These are phyloP conservation scores for Murraya koenigii DNA, from an alignment of 345 rosid species.

Conservation along the genomic window DNA sequence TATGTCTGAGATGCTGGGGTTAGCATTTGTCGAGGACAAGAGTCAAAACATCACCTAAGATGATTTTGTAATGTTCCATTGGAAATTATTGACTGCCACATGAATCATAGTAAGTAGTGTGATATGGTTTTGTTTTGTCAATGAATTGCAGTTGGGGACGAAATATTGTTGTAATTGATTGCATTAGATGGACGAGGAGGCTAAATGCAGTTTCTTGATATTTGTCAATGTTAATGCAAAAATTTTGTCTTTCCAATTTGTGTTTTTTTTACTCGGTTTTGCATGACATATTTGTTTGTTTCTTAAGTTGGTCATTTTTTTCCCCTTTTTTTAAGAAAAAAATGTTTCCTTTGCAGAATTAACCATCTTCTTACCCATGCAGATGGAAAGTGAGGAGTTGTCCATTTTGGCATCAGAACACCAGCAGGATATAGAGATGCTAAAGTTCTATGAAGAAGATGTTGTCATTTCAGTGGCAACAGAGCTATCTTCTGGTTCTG, in stretches of 20 bases:
- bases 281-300: background rate
- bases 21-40: background rate
- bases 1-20: background rate
- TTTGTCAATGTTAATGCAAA: background rate
- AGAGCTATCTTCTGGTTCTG: conserved; percentile 17
- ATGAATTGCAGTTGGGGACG: background rate
- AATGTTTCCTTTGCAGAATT: background rate
- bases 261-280: too few species aligned
- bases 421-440: conserved; percentile 37
- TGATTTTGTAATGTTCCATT: background rate
- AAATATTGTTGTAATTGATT: background rate
- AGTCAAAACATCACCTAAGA: background rate
- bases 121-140: background rate
- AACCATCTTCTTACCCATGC: conserved; percentile 6
- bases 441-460: conserved; percentile 28
- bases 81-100: background rate
- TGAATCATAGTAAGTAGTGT: background rate
- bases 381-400: conserved; percentile 55
- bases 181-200: background rate
- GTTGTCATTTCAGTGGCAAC: conserved; percentile 23
- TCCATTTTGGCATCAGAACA: conserved; percentile 35
- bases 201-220: background rate
- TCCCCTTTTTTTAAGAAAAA: background rate
- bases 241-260: background rate
- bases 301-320: background rate